phyloP scores from a whole-genome alignment of 1,284 basidiomycete genomes.

The Naganishia albida region DNA sequence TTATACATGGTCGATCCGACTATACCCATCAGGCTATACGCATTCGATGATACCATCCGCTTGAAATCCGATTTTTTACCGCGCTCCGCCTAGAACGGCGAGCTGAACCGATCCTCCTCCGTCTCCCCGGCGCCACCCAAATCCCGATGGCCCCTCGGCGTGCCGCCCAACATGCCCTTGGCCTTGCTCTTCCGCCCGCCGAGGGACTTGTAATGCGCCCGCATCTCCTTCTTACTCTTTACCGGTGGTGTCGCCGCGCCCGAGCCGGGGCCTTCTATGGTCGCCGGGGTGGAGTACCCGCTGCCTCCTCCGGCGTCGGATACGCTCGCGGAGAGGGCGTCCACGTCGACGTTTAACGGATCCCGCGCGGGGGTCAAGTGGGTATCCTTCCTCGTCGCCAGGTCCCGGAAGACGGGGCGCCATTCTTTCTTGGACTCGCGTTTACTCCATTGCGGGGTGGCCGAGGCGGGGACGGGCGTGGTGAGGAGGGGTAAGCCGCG shows the following conservation, averaged over 20 bases:
- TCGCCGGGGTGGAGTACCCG: constrained; percentile 39
- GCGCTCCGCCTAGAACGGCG: constrained; percentile 22
- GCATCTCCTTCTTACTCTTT: constrained; percentile 76
- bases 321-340: constrained; percentile 63
- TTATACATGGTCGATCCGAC: too few species aligned
- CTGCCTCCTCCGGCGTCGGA: constrained; percentile 53
- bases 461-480: constrained; percentile 57
- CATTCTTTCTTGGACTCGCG: constrained; percentile 51
- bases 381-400: constrained; percentile 46
- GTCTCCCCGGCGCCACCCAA: constrained; percentile 30
- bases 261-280: constrained; percentile 39
- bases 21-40: too few species aligned
- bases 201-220: constrained; percentile 83
- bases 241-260: constrained; percentile 56
- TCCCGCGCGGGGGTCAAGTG: constrained; percentile 45
- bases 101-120: constrained; percentile 27
- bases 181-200: constrained; percentile 71
- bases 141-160: constrained; percentile 28
- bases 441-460: constrained; percentile 54
- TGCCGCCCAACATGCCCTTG: constrained; percentile 60
- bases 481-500: constrained; percentile 54
- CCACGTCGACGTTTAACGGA: constrained; percentile 47
- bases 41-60: too few species aligned
- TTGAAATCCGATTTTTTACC: too few species aligned
- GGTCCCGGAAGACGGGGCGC: constrained; percentile 45